Percentiles rank a stretch among this genome's conserved stretches.
phyloP scores from a whole-genome alignment of 2,329 filamentous ascomycete genomes.

The Aureobasidium subglaciale region DNA sequence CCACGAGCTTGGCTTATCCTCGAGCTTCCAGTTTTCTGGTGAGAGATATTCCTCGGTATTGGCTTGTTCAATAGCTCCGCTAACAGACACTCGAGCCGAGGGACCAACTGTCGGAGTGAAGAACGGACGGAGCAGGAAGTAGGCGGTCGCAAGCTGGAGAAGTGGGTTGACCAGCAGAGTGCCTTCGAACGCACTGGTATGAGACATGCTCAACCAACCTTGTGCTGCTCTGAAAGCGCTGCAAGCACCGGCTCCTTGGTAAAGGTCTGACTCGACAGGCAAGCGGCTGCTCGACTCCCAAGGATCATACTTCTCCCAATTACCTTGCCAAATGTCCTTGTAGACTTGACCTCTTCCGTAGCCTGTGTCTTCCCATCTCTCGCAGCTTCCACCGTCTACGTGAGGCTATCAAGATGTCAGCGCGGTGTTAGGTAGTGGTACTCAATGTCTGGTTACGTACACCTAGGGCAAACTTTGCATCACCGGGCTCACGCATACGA shows the following conservation, averaged over 20 bases:
- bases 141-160: constrained; percentile 66
- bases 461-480: constrained; percentile 46
- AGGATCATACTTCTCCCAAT: constrained; percentile 71
- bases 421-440: not conserved
- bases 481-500: constrained; percentile 49
- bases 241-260: constrained; percentile 74
- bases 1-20: constrained; percentile 46
- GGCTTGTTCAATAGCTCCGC: constrained; percentile 28
- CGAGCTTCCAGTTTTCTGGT: constrained; percentile 55
- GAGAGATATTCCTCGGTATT: constrained; percentile 43
- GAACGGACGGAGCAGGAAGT: constrained; percentile 76
- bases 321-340: constrained; percentile 61
- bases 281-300: constrained; percentile 71
- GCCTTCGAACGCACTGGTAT: constrained; percentile 65
- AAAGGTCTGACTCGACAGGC: constrained; percentile 63
- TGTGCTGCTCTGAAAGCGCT: constrained; percentile 84
- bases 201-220: constrained; percentile 77
- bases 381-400: constrained; percentile 44
- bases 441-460: not conserved
- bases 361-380: constrained; percentile 52
- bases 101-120: constrained; percentile 51
- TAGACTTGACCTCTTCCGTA: constrained; percentile 62
- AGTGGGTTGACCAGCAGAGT: constrained; percentile 78
- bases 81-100: constrained; percentile 27
- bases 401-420: constrained; percentile 36